Percentiles rank a stretch among this genome's conserved stretches.
phyloP scores from a whole-genome alignment of 371 early-diverging fungal species.

The Entomophthora muscae region DNA sequence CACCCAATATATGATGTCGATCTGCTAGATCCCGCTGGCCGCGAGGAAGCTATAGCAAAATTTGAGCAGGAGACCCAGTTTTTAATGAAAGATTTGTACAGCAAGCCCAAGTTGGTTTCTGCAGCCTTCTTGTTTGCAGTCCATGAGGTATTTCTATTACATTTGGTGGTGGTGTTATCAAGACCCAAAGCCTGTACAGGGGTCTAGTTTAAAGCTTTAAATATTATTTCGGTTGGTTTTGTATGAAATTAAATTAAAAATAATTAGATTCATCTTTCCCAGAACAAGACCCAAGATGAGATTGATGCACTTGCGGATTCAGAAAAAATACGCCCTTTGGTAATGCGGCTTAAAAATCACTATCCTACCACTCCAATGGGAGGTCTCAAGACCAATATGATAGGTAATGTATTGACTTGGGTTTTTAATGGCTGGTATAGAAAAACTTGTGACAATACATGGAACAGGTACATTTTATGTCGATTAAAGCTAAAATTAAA shows the following conservation, averaged over 20 bases:
- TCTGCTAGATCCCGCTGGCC: background rate
- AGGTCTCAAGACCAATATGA: background rate
- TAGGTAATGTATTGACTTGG: background rate
- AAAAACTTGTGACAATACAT: background rate
- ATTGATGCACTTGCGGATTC: background rate
- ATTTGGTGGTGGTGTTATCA: background rate
- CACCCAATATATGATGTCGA: background rate
- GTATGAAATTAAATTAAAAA: constrained; percentile 12
- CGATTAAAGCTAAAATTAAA: constrained; percentile 16
- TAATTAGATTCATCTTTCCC: background rate
- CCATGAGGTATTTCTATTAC: background rate
- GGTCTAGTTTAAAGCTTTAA: background rate
- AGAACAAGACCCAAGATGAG: background rate
- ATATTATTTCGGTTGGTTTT: too few species aligned
- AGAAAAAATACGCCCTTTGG: background rate
- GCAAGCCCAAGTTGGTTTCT: background rate
- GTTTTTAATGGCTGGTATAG: background rate
- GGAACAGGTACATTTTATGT: constrained; percentile 3
- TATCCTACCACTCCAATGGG: background rate
- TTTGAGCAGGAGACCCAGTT: background rate
- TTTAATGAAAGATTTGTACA: background rate
- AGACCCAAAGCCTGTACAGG: background rate
- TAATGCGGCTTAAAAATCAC: background rate
- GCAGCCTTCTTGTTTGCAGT: background rate
- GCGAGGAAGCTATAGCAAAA: background rate